Evolutionary conservation across 495 filamentous ascomycete genomes (phyloP).

Genomic region (Neurospora sp.): DNA sequence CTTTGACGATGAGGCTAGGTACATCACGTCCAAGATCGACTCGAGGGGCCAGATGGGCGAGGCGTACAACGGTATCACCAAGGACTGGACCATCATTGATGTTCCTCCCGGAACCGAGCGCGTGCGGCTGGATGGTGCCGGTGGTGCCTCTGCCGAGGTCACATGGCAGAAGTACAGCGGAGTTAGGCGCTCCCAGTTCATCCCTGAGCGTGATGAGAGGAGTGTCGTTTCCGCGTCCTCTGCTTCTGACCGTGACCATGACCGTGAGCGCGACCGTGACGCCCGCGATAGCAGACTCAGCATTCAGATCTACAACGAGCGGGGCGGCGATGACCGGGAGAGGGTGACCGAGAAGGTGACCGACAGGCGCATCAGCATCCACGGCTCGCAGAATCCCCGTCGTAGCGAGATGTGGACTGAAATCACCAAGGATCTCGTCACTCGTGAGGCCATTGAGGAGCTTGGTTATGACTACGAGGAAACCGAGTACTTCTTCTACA

Average conservation of each 20-base stretch:
- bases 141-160: conserved; percentile 55
- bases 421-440: conserved; percentile 87
- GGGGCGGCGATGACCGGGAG: conserved; percentile 28
- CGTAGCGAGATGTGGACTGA: conserved; percentile 86
- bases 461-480: conserved; percentile 87
- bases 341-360: conserved; percentile 34
- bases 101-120: conserved; percentile 69
- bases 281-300: conserved; percentile 23
- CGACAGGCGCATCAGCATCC: conserved; percentile 33
- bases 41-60: conserved; percentile 54
- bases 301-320: conserved; percentile 32
- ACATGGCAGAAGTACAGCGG: conserved; percentile 71
- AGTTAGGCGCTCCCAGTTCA: conserved; percentile 57
- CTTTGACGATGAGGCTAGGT: conserved; percentile 52
- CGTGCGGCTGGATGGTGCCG: conserved; percentile 63
- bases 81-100: conserved; percentile 67
- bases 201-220: conserved; percentile 37
- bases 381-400: conserved; percentile 25
- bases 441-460: conserved; percentile 75
- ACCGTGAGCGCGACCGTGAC: conserved; percentile 25
- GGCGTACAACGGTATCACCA: conserved; percentile 55
- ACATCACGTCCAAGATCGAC: conserved; percentile 50
- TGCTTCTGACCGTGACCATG: conserved; percentile 20
- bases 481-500: conserved; percentile 79
- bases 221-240: conserved; percentile 10